phyloP scores from a whole-genome alignment of 805 yeast genomes.

The Yueomyces sp. region DNA sequence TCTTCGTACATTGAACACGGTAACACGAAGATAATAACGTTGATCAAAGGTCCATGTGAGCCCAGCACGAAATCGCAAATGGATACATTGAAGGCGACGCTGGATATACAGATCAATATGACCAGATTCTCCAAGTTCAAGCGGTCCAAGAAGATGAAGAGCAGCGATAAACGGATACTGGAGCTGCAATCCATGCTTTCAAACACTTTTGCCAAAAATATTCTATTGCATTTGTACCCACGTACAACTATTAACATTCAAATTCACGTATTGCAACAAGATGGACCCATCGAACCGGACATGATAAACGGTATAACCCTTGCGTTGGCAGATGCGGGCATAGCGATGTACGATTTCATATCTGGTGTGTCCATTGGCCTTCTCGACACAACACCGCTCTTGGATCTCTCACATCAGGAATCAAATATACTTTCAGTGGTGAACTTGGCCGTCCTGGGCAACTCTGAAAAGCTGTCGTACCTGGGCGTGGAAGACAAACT shows the following conservation, averaged over 20 bases:
- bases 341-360: conserved; percentile 84
- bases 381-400: conserved; percentile 60
- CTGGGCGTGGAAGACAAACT: conserved; percentile 71
- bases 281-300: conserved; percentile 75
- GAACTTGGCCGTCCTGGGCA: conserved; percentile 77
- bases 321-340: conserved; percentile 90
- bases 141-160: conserved; percentile 39
- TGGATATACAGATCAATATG: conserved; percentile 53
- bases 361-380: conserved; percentile 71
- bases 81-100: conserved; percentile 37
- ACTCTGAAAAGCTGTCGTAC: conserved; percentile 63
- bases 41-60: conserved; percentile 84
- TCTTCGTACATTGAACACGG: conserved; percentile 90
- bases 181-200: conserved; percentile 57
- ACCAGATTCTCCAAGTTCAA: conserved; percentile 75
- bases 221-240: conserved; percentile 64
- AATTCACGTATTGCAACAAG: conserved; percentile 72
- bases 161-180: conserved; percentile 55
- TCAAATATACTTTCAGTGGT: conserved; percentile 71
- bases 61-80: conserved; percentile 45
- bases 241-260: conserved; percentile 68
- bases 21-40: conserved; percentile 73
- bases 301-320: conserved; percentile 77
- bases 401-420: conserved; percentile 74
- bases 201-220: conserved; percentile 60